These are phyloP conservation scores for Dioscorea dumetorum DNA, from an alignment of 106 monocot genomes.

Conservation along the genomic window DNA sequence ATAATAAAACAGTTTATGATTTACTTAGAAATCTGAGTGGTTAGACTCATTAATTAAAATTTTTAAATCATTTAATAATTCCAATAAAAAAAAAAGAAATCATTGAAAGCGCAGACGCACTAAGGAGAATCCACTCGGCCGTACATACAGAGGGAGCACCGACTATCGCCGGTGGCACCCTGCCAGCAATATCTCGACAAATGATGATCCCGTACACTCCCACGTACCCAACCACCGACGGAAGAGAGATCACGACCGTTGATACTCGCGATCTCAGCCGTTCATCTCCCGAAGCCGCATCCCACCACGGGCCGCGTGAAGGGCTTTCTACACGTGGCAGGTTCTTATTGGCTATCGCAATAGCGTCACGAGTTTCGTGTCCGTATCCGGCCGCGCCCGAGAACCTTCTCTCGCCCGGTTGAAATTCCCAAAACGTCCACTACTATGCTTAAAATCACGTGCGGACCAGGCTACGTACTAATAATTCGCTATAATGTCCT, in stretches of 20 bases:
- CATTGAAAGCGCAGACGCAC: too few species aligned
- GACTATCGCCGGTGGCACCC: background rate
- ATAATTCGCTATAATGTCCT: slow-evolving; percentile 1
- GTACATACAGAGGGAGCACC: background rate
- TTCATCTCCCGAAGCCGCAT: background rate
- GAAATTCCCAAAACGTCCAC: background rate
- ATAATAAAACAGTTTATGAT: too few species aligned
- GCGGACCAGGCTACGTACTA: too few species aligned
- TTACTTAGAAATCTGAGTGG: too few species aligned
- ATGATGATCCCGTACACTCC: background rate
- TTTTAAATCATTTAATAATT: too few species aligned
- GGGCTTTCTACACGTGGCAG: background rate
- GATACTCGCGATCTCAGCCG: background rate
- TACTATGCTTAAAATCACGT: background rate
- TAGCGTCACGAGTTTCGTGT: slow-evolving; percentile 4
- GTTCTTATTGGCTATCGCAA: background rate
- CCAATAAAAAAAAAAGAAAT: too few species aligned
- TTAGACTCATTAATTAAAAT: too few species aligned
- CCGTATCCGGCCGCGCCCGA: slow-evolving; percentile 11
- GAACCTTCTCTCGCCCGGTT: too few species aligned
- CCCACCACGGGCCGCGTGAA: background rate
- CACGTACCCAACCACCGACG: background rate
- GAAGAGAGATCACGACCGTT: background rate
- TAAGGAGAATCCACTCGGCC: too few species aligned
- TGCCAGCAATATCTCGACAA: background rate